phyloP scores from a whole-genome alignment of 345 rosid species.

The Dovyalis caffra region DNA sequence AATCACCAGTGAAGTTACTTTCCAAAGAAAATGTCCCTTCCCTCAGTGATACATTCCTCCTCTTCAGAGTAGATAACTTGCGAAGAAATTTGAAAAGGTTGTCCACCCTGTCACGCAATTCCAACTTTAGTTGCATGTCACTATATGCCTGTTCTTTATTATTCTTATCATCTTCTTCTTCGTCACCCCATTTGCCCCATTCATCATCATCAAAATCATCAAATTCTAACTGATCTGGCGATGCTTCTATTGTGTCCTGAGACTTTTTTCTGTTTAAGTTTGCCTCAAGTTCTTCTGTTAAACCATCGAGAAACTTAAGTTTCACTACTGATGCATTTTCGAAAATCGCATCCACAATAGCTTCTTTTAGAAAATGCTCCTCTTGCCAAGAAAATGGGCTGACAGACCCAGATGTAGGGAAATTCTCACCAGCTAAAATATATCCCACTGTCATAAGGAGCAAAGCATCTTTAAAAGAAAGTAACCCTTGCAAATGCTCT shows the following conservation, averaged over 20 bases:
- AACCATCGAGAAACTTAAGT: slow-evolving; percentile 69
- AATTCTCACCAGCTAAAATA: slow-evolving; percentile 90
- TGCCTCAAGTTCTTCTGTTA: slow-evolving; percentile 69
- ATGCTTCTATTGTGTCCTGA: slow-evolving; percentile 43
- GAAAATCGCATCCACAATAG: slow-evolving; percentile 68
- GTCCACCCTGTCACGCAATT: slow-evolving; percentile 87
- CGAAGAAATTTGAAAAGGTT: slow-evolving; percentile 74
- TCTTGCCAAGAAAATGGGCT: slow-evolving; percentile 99
- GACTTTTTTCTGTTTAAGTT: slow-evolving; percentile 43
- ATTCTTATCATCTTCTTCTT: slow-evolving; percentile 40
- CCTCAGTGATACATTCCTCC: slow-evolving; percentile 45
- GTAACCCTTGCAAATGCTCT: slow-evolving; percentile 49
- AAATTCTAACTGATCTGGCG: slow-evolving; percentile 45
- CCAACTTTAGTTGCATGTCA: slow-evolving; percentile 85
- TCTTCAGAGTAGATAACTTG: slow-evolving; percentile 63
- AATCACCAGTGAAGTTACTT: slow-evolving; percentile 48
- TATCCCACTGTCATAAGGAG: slow-evolving; percentile 75
- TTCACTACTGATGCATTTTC: slow-evolving; percentile 69
- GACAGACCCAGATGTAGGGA: slow-evolving; percentile 85
- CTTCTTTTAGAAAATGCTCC: slow-evolving; percentile 88
- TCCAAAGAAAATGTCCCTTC: slow-evolving; percentile 57
- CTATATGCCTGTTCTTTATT: slow-evolving; percentile 50
- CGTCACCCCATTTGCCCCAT: slow-evolving; percentile 98
- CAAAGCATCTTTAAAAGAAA: slow-evolving; percentile 70
- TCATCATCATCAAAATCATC: slow-evolving; percentile 89